Conservation (phyloP, 2,329 filamentous ascomycete species). For the Apiospora phragmitis region DNA sequence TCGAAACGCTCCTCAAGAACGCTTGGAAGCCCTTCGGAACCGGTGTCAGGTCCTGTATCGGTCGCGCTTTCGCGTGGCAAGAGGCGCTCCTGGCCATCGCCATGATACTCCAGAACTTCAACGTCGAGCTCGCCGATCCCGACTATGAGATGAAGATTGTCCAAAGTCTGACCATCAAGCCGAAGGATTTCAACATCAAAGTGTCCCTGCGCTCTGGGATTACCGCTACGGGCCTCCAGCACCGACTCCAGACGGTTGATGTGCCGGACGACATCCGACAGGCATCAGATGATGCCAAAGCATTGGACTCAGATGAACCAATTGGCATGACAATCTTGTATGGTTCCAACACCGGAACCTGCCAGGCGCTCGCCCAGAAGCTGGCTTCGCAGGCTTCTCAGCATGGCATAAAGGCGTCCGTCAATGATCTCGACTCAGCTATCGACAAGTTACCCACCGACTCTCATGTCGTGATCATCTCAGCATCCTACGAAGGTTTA, state of each 20-base stretch:
- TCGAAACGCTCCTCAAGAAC: conserved; percentile 62
- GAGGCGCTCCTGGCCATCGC: conserved; percentile 62
- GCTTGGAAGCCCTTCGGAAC: conserved; percentile 77
- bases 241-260: conserved; percentile 19
- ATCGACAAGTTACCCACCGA: conserved; percentile 48
- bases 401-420: conserved; percentile 45
- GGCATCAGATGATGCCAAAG: conserved; percentile 12
- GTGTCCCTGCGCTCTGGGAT: conserved; percentile 52
- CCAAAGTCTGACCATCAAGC: conserved; percentile 62
- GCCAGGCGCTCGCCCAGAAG: conserved; percentile 53
- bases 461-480: conserved; percentile 53
- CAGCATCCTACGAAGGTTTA: conserved; percentile 58
- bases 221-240: conserved; percentile 28
- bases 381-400: conserved; percentile 46
- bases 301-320: conserved; percentile 14
- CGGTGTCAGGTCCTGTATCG: conserved; percentile 70
- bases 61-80: conserved; percentile 73
- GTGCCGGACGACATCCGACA: conserved; percentile 20
- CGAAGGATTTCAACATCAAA: conserved; percentile 62
- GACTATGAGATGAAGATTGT: conserved; percentile 35
- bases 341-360: conserved; percentile 59
- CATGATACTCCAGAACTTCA: conserved; percentile 61
- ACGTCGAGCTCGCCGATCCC: conserved; percentile 58
- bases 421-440: conserved; percentile 50
- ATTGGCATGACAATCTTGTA: conserved; percentile 50